phyloP scores from a whole-genome alignment of 345 rosid genomes.

The Eucalyptus sideroxylon region DNA sequence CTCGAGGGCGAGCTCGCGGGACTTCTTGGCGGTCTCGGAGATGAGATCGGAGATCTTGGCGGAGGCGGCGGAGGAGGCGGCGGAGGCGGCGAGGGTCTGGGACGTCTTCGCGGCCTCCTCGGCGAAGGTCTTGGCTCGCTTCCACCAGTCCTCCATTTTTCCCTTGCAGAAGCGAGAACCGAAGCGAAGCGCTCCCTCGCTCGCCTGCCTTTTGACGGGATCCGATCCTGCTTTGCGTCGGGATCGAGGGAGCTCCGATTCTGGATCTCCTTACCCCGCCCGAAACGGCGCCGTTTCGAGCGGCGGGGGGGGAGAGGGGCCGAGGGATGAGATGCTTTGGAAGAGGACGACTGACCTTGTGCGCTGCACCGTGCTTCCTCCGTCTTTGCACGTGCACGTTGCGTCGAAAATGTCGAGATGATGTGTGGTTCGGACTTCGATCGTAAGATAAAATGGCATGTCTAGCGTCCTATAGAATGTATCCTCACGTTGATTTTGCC shows the following conservation, averaged over 20 bases:
- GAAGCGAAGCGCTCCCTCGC: background rate
- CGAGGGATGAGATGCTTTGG: background rate
- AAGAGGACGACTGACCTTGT: background rate
- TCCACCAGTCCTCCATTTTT: conserved; percentile 56
- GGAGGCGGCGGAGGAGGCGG: conserved; percentile 17
- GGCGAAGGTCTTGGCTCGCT: conserved; percentile 69
- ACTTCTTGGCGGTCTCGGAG: conserved; percentile 80
- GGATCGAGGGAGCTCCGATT: background rate
- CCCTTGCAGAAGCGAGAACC: background rate
- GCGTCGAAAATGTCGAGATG: background rate
- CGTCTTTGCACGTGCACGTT: background rate
- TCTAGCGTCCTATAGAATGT: background rate
- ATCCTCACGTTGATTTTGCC: background rate
- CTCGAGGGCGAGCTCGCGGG: conserved; percentile 81
- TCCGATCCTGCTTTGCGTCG: background rate
- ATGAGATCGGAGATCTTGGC: conserved; percentile 62
- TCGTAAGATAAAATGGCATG: background rate
- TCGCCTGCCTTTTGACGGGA: background rate
- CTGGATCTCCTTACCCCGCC: background rate
- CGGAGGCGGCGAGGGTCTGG: conserved; percentile 18
- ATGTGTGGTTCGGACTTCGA: background rate
- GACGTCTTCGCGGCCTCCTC: conserved; percentile 86
- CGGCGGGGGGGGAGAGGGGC: background rate
- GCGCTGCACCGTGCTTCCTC: background rate
- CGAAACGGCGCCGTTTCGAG: background rate